phyloP scores from a whole-genome alignment of 2,329 filamentous ascomycete species.

The Aspergillus pseudotamarii region DNA sequence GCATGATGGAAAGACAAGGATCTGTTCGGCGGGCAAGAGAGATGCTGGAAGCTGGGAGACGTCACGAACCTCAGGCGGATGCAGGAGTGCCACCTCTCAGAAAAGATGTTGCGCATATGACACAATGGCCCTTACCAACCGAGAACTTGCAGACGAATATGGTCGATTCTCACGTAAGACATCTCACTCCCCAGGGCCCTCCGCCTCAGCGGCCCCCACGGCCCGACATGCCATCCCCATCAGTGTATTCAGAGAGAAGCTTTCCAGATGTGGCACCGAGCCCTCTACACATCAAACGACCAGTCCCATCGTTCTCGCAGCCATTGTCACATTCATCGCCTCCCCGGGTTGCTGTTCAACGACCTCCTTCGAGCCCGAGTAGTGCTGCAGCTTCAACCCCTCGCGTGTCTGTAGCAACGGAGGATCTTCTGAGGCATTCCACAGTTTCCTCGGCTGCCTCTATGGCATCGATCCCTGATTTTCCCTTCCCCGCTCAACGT shows the following conservation, averaged over 20 bases:
- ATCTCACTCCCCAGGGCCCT: constrained; percentile 37
- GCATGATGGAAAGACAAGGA: constrained; percentile 28
- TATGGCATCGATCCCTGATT: constrained; percentile 34
- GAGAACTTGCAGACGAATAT: constrained; percentile 29
- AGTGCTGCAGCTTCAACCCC: constrained; percentile 27
- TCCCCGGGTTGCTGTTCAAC: constrained; percentile 20
- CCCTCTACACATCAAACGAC: constrained; percentile 25
- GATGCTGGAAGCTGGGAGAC: constrained; percentile 35
- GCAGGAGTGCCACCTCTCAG: constrained; percentile 19
- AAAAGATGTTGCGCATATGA: constrained; percentile 36
- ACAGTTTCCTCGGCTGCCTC: constrained; percentile 26
- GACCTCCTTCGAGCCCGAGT: constrained; percentile 24
- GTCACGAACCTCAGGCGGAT: constrained; percentile 21
- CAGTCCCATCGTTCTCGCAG: constrained; percentile 32
- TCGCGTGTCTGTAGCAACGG: constrained; percentile 31
- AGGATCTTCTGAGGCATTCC: constrained; percentile 33
- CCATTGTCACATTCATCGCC: constrained; percentile 24
- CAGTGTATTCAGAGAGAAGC: constrained; percentile 38
- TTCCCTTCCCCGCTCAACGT: constrained; percentile 23
- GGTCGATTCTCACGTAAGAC: constrained; percentile 28
- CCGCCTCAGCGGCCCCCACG: constrained; percentile 47
- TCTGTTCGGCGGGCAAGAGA: constrained; percentile 41
- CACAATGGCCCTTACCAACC: constrained; percentile 52
- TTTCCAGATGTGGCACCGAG: constrained; percentile 28
- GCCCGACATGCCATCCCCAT: constrained; percentile 42